Base-by-base conservation (phyloP, 192 early-diverging fungal species). In the Coemansia sp. region DNA sequence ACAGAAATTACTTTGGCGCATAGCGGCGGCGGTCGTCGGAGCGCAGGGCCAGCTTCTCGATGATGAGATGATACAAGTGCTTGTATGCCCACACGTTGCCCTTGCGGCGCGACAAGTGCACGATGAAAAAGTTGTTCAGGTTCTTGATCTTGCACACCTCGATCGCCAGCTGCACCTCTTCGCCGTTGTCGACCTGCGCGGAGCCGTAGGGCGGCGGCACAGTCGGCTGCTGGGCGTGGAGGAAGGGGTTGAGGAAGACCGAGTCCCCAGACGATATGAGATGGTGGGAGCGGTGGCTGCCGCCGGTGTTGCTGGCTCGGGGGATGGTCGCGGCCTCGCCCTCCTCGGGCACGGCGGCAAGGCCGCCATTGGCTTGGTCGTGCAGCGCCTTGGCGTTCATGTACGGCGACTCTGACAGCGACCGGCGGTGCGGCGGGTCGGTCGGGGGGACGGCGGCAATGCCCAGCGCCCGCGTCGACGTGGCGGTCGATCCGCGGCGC, bases 131-230 rank as follows among this genome's bases (percentile, higher is more conserved):
- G 36, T 87, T 87, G 68, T 86, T 87, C 40, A 98, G 70, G 66
- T 97, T 96, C 84, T 94, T 94, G 76, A 98, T 92, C 68, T 87
- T 87, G 76, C 94, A 94, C 36, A 98, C 70, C 85, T 96, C 94
- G 24, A 98, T 88, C 15, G 89, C 86, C 76, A 97, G 90, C 36
- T 90, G 89, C 22, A 98, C 87, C 79, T 97, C 95, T 25, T 92
- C 94, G 22, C 90, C 89, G 46, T 67, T 69, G 59, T 83, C 81
- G 29, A 77, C 75, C 41, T 83, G 72, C 19, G 71, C 37, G 2
- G 74, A 40, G 32, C 81, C 81, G 31, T 83, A 83, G 20, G 79
- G 79, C 57, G 79, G 74, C 15, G 43, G 41, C 27, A 65, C 41
- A 6, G 25, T 46, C n/a, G 51, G 45, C 60, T 49, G 45, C 60